Evolutionary conservation across 768 basidiomycete genomes (phyloP), one percentile per base, ranked within the genome.

Genomic region (Panaeolus cyanescens): DNA sequence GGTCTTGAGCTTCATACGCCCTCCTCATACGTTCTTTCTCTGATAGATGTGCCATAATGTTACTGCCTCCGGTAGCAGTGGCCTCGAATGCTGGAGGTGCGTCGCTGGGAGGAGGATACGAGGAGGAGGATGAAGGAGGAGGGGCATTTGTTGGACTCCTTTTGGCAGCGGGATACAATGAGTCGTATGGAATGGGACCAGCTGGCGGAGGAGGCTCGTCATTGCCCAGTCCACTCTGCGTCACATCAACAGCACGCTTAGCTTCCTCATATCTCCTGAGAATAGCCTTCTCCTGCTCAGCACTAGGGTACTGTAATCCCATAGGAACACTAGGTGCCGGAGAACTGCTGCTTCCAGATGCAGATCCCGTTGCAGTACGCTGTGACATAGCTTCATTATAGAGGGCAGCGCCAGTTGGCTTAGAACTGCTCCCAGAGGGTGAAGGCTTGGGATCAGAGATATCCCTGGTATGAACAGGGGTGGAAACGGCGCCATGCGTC

Each of bases 221-320:
- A 28, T 50, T 50, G 12, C 45, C 45, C 25, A 50, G 45, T 3
- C 45, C 70, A 42, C 73, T 71, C 60, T 90, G 88, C 3, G 79
- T 83, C 19, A 85, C 80, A 40, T 85, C 85, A 15, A 92, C 91
- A 5, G 91, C 91, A 53, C 77, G 77, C 69, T 85, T 90, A 0
- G 91, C 91, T 55, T 90, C 85, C 31, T 88, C 80, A 68, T 91
- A 93, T 61, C 86, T 77, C 64, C 71, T 79, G 59, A 92, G 68
- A 22, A 87, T 87, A 2, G 84, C 88, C 69, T 93, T 93, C 73
- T 93, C 92, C 68, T 90, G 83, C 62, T 86, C 88, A 0, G 91
- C 91, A 19, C 85, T 84, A 32, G 75, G 73, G 66, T 85, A 90
- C 31, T 82, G 80, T 31, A 85, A 83, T 3, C 79, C 69, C 8